Percentiles rank a stretch among this genome's conserved stretches.
phyloP scores from a whole-genome alignment of 2,329 filamentous ascomycete genomes.

The Curvularia spicifera region DNA sequence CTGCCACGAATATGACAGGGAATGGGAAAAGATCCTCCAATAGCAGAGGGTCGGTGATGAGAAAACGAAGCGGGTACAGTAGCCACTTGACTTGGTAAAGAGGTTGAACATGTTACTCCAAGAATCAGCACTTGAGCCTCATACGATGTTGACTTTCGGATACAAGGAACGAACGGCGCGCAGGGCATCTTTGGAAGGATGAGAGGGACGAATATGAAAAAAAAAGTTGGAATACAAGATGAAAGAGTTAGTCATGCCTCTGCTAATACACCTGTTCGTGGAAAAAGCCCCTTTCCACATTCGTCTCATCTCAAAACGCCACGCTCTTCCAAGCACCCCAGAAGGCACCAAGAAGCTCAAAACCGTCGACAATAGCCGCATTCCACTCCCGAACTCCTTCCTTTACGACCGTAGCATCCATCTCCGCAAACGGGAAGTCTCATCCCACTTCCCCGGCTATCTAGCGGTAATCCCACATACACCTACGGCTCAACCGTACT shows the following conservation, averaged over 20 bases:
- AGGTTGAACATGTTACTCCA: background rate
- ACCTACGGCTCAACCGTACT: background rate
- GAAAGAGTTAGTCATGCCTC: background rate
- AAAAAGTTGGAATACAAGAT: background rate
- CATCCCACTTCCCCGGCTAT: background rate
- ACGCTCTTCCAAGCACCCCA: background rate
- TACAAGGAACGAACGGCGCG: background rate
- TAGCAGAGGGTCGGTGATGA: background rate
- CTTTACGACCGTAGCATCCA: background rate
- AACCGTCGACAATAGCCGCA: background rate
- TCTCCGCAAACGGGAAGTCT: background rate
- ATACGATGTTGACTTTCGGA: background rate
- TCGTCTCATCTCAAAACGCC: background rate
- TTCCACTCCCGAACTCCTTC: background rate
- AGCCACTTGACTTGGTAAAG: background rate
- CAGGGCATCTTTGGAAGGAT: background rate
- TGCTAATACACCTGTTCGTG: background rate
- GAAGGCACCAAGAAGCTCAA: background rate
- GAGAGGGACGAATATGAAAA: background rate
- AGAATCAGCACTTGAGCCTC: constrained; percentile 3
- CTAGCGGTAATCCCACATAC: background rate
- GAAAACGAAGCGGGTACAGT: background rate
- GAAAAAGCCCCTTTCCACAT: background rate
- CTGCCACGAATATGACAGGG: background rate
- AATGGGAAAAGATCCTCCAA: background rate